phyloP scores from a whole-genome alignment of 352 stramenopile genomes.

The Pythium volutum region DNA sequence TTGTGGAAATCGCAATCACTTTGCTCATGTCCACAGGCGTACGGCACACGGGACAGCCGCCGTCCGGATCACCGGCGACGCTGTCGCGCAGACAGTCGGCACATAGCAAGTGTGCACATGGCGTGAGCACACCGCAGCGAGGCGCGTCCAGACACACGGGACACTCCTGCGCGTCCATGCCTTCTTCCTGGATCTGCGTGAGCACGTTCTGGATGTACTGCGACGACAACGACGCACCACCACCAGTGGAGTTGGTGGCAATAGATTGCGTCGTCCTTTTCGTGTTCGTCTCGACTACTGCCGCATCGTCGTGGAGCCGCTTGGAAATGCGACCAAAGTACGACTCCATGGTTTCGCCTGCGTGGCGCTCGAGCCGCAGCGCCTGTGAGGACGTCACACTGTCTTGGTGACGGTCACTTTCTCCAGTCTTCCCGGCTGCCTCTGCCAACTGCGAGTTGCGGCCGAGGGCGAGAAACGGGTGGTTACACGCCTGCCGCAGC shows the following conservation, averaged over 20 bases:
- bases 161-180: conserved; percentile 77
- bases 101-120: conserved; percentile 86
- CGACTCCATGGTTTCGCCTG: conserved; percentile 46
- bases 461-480: conserved; percentile 83
- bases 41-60: conserved; percentile 77
- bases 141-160: conserved; percentile 83
- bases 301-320: conserved; percentile 48
- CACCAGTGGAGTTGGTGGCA: not conserved
- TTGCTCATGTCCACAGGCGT: conserved; percentile 55
- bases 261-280: not conserved
- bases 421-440: not conserved
- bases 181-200: conserved; percentile 73
- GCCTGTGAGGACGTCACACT: conserved; percentile 11
- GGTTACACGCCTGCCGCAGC: conserved; percentile 88
- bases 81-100: conserved; percentile 65
- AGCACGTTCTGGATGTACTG: conserved; percentile 71
- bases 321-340: conserved; percentile 64
- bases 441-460: conserved; percentile 52
- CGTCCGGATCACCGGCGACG: conserved; percentile 52
- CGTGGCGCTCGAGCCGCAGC: conserved; percentile 41
- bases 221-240: not conserved
- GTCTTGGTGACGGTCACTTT: not conserved
- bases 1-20: conserved; percentile 40
- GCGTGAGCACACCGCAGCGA: conserved; percentile 66
- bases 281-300: conserved; percentile 18